Conservation (phyloP, 345 rosid species). For the Noccaea caerulescens region DNA sequence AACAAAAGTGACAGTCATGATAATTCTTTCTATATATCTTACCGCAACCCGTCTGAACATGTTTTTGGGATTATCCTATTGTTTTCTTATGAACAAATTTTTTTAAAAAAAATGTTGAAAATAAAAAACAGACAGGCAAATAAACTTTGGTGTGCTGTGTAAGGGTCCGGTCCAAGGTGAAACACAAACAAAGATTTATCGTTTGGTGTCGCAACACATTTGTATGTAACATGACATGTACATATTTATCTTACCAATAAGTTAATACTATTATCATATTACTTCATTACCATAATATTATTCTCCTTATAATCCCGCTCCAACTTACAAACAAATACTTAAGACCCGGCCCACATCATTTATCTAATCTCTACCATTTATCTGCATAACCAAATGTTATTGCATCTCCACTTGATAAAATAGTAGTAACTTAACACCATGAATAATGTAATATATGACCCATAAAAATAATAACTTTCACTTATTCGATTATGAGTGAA, state of each 20-base stretch:
- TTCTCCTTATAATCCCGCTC: too few species aligned
- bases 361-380: not conserved
- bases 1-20: too few species aligned
- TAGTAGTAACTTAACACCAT: not conserved
- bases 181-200: not conserved
- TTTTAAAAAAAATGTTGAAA: too few species aligned
- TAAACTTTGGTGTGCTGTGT: not conserved
- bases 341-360: too few species aligned
- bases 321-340: too few species aligned
- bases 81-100: too few species aligned
- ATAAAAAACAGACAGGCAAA: not conserved
- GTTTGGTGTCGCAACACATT: not conserved
- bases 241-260: not conserved
- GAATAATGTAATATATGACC: not conserved
- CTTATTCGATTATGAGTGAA: not conserved
- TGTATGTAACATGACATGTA: not conserved
- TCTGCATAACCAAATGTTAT: not conserved
- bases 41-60: too few species aligned
- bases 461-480: not conserved
- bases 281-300: too few species aligned
- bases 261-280: not conserved
- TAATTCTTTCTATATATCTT: too few species aligned
- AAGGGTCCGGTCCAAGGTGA: not conserved
- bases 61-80: too few species aligned
- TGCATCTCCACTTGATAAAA: not conserved